Evolutionary conservation across 257 asterid species (phyloP).

Genomic region (Solanum tacnaense): DNA sequence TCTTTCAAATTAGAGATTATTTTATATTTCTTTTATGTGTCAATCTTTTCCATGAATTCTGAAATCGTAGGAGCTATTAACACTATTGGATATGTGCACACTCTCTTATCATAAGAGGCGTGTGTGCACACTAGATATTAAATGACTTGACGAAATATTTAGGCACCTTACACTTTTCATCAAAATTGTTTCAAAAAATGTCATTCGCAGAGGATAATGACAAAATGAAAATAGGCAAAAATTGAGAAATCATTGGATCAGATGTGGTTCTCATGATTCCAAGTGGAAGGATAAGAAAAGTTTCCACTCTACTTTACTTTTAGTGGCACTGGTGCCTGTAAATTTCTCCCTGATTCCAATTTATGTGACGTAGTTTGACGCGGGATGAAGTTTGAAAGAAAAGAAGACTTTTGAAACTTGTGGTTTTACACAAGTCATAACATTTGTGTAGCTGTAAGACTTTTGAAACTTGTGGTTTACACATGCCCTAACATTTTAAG

Average conservation of each 20-base stretch:
- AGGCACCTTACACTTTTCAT: not conserved
- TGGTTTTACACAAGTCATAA: not conserved
- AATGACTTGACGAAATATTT: not conserved
- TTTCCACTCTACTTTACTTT: not conserved
- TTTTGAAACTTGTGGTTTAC: not conserved
- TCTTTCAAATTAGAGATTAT: not conserved
- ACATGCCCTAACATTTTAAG: not conserved
- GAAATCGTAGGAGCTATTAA: not conserved
- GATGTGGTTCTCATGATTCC: not conserved
- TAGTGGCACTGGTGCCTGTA: not conserved
- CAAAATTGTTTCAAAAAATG: not conserved
- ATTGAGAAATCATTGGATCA: not conserved
- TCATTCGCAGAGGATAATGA: not conserved
- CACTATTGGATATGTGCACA: not conserved
- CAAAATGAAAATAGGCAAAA: not conserved
- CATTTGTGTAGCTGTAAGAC: not conserved
- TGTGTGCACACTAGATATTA: not conserved
- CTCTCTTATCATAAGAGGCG: not conserved
- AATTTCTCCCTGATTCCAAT: not conserved
- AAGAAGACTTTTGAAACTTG: not conserved
- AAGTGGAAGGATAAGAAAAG: not conserved
- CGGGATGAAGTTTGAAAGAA: not conserved
- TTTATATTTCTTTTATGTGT: not conserved
- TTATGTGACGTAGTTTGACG: not conserved
- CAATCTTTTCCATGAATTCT: not conserved